Conservation (phyloP, 129 eudicot genomes). For the Flaveria sonorensis region DNA sequence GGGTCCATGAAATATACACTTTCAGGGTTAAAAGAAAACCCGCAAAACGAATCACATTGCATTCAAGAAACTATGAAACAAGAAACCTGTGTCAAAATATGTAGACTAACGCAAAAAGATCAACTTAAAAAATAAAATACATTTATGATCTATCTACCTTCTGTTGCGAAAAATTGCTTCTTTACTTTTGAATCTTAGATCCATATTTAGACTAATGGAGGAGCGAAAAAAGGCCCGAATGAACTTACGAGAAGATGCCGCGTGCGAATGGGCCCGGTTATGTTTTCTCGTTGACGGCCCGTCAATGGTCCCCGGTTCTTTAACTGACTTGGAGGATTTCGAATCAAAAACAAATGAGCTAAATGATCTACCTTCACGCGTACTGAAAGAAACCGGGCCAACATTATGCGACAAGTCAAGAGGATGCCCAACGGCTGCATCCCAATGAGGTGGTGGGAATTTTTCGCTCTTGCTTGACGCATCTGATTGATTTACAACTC, state of each 20-base stretch:
- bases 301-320: slow-evolving; percentile 28
- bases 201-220: slow-evolving; percentile 60
- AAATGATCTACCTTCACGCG: slow-evolving; percentile 50
- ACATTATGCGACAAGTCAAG: slow-evolving; percentile 50
- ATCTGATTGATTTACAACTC: slow-evolving; percentile 55
- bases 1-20: slow-evolving; percentile 28
- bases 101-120: slow-evolving; percentile 23
- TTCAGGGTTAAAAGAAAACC: slow-evolving; percentile 18
- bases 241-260: slow-evolving; percentile 52
- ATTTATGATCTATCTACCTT: slow-evolving; percentile 42
- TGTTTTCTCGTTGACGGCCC: slow-evolving; percentile 51
- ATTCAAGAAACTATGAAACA: slow-evolving; percentile 22
- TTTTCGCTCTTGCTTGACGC: slow-evolving; percentile 84
- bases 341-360: slow-evolving; percentile 56
- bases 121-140: neutral
- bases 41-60: slow-evolving; percentile 27
- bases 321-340: slow-evolving; percentile 59
- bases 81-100: slow-evolving; percentile 15
- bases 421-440: slow-evolving; percentile 75
- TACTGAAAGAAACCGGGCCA: slow-evolving; percentile 53
- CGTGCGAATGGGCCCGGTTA: slow-evolving; percentile 50
- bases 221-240: slow-evolving; percentile 64
- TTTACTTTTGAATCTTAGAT: slow-evolving; percentile 58
- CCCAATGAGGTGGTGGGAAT: slow-evolving; percentile 94
- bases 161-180: slow-evolving; percentile 46